phyloP scores from a whole-genome alignment of 2,329 filamentous ascomycete genomes.

The Neonectria faginata region DNA sequence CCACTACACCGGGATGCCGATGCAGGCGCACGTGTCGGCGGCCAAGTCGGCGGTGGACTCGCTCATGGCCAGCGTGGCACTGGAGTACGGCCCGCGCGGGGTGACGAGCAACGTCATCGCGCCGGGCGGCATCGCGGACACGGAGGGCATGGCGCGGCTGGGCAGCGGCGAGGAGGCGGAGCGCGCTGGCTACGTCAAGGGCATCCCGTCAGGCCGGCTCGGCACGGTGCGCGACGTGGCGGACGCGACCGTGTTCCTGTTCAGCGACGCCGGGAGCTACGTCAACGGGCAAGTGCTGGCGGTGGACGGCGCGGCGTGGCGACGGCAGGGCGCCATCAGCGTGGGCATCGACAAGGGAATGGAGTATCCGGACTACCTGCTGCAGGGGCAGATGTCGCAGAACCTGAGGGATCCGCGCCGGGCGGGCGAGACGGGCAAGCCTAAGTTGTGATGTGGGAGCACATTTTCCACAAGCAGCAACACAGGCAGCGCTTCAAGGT shows the following conservation, averaged over 20 bases:
- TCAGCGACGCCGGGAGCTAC: conserved; percentile 86
- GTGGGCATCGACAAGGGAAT: conserved; percentile 62
- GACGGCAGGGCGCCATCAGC: conserved; percentile 59
- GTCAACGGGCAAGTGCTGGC: conserved; percentile 87
- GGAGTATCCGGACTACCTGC: conserved; percentile 65
- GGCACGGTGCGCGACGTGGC: conserved; percentile 89
- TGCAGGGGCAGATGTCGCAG: conserved; percentile 51
- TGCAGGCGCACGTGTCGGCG: conserved; percentile 90
- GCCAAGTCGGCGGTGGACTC: conserved; percentile 94
- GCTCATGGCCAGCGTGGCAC: conserved; percentile 79
- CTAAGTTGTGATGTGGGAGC: conserved; percentile 53
- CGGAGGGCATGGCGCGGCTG: conserved; percentile 81
- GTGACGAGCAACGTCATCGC: conserved; percentile 90
- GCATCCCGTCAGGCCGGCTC: conserved; percentile 79
- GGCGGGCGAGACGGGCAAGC: conserved; percentile 33
- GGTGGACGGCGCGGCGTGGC: conserved; percentile 73
- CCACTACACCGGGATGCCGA: conserved; percentile 86
- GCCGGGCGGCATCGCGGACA: conserved; percentile 86
- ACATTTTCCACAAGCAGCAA: conserved; percentile 3
- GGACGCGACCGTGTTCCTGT: conserved; percentile 90
- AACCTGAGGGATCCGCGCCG: conserved; percentile 48
- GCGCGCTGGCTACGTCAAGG: conserved; percentile 50
- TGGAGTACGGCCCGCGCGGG: conserved; percentile 91
- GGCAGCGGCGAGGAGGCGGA: conserved; percentile 54
- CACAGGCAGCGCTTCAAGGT: conserved; percentile 1